phyloP scores from a whole-genome alignment of 768 basidiomycete species.

The Boletus reticulatus region DNA sequence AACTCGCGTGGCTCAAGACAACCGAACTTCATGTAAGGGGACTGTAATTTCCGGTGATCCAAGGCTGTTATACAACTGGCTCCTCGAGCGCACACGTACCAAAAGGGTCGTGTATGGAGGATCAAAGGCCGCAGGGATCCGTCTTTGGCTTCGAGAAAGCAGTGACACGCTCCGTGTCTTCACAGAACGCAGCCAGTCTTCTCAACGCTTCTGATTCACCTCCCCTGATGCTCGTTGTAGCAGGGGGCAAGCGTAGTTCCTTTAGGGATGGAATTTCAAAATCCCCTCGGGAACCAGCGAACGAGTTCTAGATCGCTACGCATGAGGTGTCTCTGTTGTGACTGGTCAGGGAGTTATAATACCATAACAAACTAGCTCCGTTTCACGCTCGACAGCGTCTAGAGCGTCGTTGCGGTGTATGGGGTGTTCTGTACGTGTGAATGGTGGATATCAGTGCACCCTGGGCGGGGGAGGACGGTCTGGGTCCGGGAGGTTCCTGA shows the following conservation, averaged over 20 bases:
- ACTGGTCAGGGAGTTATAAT: constrained; percentile 15
- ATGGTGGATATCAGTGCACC: constrained; percentile 4
- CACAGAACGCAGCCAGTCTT: constrained; percentile 19
- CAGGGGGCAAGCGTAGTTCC: constrained; percentile 17
- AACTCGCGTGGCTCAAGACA: constrained; percentile 19
- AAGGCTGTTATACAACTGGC: constrained; percentile 3
- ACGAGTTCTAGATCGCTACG: constrained; percentile 16
- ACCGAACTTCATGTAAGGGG: constrained; percentile 18
- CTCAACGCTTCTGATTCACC: constrained; percentile 25
- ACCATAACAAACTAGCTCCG: constrained; percentile 15
- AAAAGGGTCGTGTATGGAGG: constrained; percentile 21
- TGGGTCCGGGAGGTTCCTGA: constrained; percentile 8
- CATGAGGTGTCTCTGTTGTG: constrained; percentile 10
- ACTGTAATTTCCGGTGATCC: constrained; percentile 23
- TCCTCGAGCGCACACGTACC: constrained; percentile 16
- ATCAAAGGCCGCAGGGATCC: constrained; percentile 15
- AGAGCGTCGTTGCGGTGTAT: constrained; percentile 12
- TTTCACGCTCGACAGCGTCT: constrained; percentile 12
- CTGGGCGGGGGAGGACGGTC: constrained; percentile 4
- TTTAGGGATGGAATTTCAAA: constrained; percentile 25
- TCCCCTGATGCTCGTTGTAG: constrained; percentile 30
- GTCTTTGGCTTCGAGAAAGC: constrained; percentile 17
- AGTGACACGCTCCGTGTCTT: constrained; percentile 8
- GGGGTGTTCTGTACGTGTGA: constrained; percentile 17
- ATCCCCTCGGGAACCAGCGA: constrained; percentile 15